Evolutionary conservation across 306 rosid genomes (phyloP).

Genomic region (Cicer chorassanicum): DNA sequence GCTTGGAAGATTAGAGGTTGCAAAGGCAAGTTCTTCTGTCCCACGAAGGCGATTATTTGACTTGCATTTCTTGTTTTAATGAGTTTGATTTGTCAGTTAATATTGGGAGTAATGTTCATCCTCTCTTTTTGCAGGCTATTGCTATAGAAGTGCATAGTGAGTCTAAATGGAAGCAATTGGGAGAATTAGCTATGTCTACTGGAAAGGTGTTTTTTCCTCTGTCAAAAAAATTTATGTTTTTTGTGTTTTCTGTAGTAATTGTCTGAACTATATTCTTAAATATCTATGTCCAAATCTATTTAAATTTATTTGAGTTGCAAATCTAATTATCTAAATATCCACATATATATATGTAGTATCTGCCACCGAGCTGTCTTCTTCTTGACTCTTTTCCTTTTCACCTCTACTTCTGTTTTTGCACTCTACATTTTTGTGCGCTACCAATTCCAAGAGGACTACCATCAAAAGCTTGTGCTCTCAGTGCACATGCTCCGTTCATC

Average conservation of each 20-base stretch:
- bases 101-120: conserved; percentile 28
- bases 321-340: conserved; percentile 5
- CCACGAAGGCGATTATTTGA: conserved; percentile 16
- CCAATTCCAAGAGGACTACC: not conserved
- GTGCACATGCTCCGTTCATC: not conserved
- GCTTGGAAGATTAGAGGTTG: conserved; percentile 94
- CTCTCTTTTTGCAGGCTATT: conserved; percentile 62
- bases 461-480: not conserved
- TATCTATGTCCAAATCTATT: conserved; percentile 24
- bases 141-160: conserved; percentile 88
- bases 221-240: not conserved
- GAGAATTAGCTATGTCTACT: conserved; percentile 95
- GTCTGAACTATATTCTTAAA: conserved; percentile 3
- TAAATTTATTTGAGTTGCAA: not conserved
- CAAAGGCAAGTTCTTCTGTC: conserved; percentile 64
- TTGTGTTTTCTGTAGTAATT: conserved; percentile 38
- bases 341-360: not conserved
- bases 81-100: conserved; percentile 28
- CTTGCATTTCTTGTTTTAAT: conserved; percentile 17
- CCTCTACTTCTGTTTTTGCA: not conserved
- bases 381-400: not conserved
- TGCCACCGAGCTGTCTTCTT: not conserved
- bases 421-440: not conserved
- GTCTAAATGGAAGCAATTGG: conserved; percentile 98
- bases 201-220: conserved; percentile 68